phyloP scores from a whole-genome alignment of 345 rosid species.

The Melaleuca quinquenervia region DNA sequence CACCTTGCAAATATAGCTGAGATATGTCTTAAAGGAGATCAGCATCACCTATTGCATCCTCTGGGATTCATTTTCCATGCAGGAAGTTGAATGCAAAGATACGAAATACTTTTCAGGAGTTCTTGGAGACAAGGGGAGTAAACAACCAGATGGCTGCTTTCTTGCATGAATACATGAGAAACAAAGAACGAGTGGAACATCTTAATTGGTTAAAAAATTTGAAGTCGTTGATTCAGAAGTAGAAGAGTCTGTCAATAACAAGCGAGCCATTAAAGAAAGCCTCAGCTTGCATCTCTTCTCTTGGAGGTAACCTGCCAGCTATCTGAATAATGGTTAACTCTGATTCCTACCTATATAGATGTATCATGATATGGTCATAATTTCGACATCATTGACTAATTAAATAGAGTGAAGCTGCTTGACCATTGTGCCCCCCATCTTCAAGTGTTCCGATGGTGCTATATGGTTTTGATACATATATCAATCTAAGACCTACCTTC shows the following conservation, averaged over 20 bases:
- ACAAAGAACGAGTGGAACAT: constrained; percentile 66
- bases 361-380: not conserved
- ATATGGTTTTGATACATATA: not conserved
- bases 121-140: constrained; percentile 55
- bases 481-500: not conserved
- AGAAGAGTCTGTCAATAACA: not conserved
- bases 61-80: constrained; percentile 5
- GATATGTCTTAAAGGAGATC: not conserved
- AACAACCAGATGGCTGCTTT: constrained; percentile 42
- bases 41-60: not conserved
- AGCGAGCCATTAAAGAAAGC: not conserved
- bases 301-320: not conserved
- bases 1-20: not conserved
- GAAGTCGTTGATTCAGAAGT: constrained; percentile 30
- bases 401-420: not conserved
- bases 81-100: constrained; percentile 45
- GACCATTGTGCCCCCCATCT: not conserved
- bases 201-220: constrained; percentile 52
- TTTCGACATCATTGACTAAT: not conserved
- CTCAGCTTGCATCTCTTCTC: not conserved
- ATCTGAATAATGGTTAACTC: not conserved
- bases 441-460: not conserved
- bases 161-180: constrained; percentile 65
- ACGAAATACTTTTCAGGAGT: constrained; percentile 25
- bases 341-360: not conserved